Conservation (phyloP, 2,329 filamentous ascomycete genomes). For the Monilinia laxa region DNA sequence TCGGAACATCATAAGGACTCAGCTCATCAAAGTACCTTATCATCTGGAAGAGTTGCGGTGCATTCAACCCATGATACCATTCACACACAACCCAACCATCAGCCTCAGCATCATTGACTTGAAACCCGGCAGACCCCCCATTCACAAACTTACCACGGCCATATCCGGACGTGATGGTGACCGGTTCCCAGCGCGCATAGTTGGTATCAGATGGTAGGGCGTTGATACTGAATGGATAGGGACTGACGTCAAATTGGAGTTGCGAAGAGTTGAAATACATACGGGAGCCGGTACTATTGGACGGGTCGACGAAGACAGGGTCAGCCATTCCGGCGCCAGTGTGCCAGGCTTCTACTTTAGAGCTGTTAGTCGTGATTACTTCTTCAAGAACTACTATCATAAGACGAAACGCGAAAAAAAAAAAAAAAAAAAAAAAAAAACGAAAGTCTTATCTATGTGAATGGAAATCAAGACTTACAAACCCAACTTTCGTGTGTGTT, state of each 20-base stretch:
- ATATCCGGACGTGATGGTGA: conserved; percentile 27
- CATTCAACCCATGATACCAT: conserved; percentile 33
- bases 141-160: conserved; percentile 25
- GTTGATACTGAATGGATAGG: conserved; percentile 28
- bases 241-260: conserved; percentile 32
- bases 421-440: too few species aligned
- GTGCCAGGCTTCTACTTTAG: conserved; percentile 32
- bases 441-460: too few species aligned
- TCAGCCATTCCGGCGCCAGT: conserved; percentile 34
- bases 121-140: conserved; percentile 25
- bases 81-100: conserved; percentile 37
- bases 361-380: conserved; percentile 12
- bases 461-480: conserved; percentile 21
- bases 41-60: conserved; percentile 34
- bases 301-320: conserved; percentile 28
- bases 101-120: conserved; percentile 25
- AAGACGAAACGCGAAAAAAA: too few species aligned
- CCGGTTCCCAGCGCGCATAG: conserved; percentile 30
- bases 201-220: conserved; percentile 33
- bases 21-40: conserved; percentile 30
- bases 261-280: conserved; percentile 33
- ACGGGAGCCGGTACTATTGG: conserved; percentile 14
- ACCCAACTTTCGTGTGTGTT: conserved; percentile 28
- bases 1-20: conserved; percentile 24
- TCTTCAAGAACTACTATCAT: neutral